Evolutionary conservation across 148 eudicot species (phyloP), one percentile per base, ranked within the genome.

Genomic region (Dysphania ambrosioides): DNA sequence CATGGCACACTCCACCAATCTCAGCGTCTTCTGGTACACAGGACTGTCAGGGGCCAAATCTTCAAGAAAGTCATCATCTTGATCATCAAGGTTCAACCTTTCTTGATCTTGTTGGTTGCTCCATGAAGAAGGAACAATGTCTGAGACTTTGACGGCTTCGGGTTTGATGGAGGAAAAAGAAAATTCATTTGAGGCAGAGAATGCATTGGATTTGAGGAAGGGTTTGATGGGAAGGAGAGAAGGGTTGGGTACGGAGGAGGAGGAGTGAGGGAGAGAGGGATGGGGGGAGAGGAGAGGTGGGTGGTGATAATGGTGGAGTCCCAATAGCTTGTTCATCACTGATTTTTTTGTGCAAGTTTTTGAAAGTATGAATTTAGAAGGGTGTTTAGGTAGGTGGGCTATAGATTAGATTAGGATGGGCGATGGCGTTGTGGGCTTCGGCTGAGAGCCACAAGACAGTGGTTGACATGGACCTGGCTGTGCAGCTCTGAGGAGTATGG

Each of bases 1-100:
- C 98, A 93, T 93, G 16, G 98, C 84, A 74, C 97, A 91, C 82
- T 93, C 98, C 70, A 93, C 98, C 79, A 93, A 84, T 75, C 98
- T 89, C 70, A 91, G 76, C 0, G 97, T 91, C 61, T 81, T 88
- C 82, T 84, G 86, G 68, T 86, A 93, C 73, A 93, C 91, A 6
- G 77, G 85, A 6, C 98, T 84, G 24, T 87, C 88, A 36, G 68
- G 74, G 21, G 90, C 88, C 76, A 93, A 83, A 80, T 91, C 88
- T 61, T 85, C 93, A 31, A 86, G 38, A 73, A 72, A 66, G 69
- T 49, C 72, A 53, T 19, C 24, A 57, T 60, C 70, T 26, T 23
- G 32, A 72, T 49, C 68, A 42, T 9, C 12, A 61, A 53, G 66
- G 26, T n/a, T 34, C 23, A 64, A 32, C 29, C 41, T 59, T 24